Evolutionary conservation across 164 flowering plant species (phyloP).

Genomic region (Malania oleifera): DNA sequence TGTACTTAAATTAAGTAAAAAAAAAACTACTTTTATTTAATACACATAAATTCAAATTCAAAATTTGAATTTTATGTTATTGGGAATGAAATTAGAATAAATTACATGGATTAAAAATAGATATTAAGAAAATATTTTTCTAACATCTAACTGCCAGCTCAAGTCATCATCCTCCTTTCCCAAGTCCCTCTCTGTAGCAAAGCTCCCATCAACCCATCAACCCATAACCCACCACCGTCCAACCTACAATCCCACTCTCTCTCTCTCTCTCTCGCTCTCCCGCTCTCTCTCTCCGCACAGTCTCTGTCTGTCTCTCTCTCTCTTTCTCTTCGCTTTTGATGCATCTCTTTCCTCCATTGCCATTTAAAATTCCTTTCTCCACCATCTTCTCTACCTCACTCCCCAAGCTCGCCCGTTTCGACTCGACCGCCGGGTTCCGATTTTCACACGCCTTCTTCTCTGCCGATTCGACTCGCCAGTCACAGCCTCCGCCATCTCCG

Average conservation of each 20-base stretch:
- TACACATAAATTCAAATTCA: too few species aligned
- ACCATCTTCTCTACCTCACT: not conserved
- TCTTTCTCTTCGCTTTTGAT: not conserved
- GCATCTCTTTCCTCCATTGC: not conserved
- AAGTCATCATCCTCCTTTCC: too few species aligned
- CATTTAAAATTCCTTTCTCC: not conserved
- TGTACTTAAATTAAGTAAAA: too few species aligned
- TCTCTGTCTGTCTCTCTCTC: too few species aligned
- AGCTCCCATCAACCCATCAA: too few species aligned
- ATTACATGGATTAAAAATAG: too few species aligned
- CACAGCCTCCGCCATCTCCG: not conserved
- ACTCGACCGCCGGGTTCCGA: not conserved
- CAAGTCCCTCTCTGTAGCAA: too few species aligned
- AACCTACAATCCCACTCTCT: not conserved
- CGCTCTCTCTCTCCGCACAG: slow-evolving; percentile 4
- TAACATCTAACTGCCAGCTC: too few species aligned
- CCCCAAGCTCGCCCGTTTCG: slow-evolving; percentile 2
- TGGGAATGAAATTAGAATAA: too few species aligned
- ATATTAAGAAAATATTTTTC: too few species aligned
- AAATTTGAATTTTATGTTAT: too few species aligned
- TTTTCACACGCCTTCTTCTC: not conserved
- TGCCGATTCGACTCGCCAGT: slow-evolving; percentile 11
- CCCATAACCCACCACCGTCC: not conserved
- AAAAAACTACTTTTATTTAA: too few species aligned
- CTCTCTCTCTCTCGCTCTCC: not conserved